Base-by-base conservation (phyloP, 2,329 filamentous ascomycete genomes). In the Sclerotinia trifoliorum region DNA sequence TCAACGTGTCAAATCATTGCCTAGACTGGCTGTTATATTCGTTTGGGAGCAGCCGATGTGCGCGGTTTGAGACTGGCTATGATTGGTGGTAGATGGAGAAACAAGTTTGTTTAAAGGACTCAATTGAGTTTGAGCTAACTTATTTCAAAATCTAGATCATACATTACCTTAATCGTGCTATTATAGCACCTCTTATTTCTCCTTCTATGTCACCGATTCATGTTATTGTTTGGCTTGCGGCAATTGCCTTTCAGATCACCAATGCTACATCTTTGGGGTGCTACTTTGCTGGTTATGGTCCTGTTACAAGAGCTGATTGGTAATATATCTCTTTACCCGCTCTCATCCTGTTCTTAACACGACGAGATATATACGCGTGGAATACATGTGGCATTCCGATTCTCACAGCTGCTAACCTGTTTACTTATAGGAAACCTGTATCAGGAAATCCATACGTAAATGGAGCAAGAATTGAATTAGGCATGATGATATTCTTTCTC, bases 161-260 rank as follows among this genome's bases (percentile, higher is more conserved):
- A 67, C 95, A 99, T 81, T 99, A 99, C 83, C 73, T 88, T 77
- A 96, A 99, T 83, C 92, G 95, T 71, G 94, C 95, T 13, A 79
- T 98, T 68, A 80, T 96, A 70, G 90, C 88, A 67, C 94, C 95
- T 2, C 81, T 96, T 68, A 83, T 94, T 72, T 92, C 94, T 71
- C 94, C 94, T 0, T 93, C 89, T 82, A 97, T 99, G 90, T 93
- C 93, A 5, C 94, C 94, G 11, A 91, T 97, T 73, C 91, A 96
- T 79, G 77, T 86, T 2, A 66, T 87, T 39, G 85, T 97, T 72
- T 90, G 89, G 82, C 11, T 81, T 61, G 79, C 82, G 29, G 95
- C 89, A 5, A 71, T 90, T 51, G 51, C 76, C 29, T 98, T 97
- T 81, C 95, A 99, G 78, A 76, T 96, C 72, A 78, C 85, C 78